Conservation (phyloP, 148 eudicot genomes). For the Rhododendron kiyosumense region DNA sequence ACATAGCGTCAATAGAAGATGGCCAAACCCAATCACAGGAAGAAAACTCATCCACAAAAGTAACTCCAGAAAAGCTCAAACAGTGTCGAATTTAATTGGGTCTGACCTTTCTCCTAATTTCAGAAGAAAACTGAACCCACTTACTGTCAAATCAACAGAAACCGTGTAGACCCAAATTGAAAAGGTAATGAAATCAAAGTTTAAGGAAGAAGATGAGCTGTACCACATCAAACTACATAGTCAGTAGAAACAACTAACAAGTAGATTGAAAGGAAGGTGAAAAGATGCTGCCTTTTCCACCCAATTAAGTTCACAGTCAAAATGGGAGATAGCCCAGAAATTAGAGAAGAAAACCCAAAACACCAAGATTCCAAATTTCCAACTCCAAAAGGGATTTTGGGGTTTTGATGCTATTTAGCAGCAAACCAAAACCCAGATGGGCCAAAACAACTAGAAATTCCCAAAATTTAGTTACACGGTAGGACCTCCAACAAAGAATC, state of each 20-base stretch:
- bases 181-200: slow-evolving; percentile 15
- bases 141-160: slow-evolving; percentile 31
- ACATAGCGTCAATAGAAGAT: slow-evolving; percentile 56
- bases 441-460: slow-evolving; percentile 19
- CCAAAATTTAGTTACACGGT: not conserved
- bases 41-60: slow-evolving; percentile 64
- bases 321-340: slow-evolving; percentile 15
- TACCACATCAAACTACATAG: not conserved
- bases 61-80: slow-evolving; percentile 15
- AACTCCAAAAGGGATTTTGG: slow-evolving; percentile 22
- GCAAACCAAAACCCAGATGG: slow-evolving; percentile 40
- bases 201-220: slow-evolving; percentile 12
- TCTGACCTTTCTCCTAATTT: slow-evolving; percentile 6
- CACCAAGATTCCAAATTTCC: slow-evolving; percentile 32
- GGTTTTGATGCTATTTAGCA: slow-evolving; percentile 16
- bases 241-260: not conserved
- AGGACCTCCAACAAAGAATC: not conserved
- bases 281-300: slow-evolving; percentile 35
- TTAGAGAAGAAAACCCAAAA: slow-evolving; percentile 28
- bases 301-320: slow-evolving; percentile 18
- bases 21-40: slow-evolving; percentile 66
- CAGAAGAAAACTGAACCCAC: not conserved
- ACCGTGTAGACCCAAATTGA: slow-evolving; percentile 7
- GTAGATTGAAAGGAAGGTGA: slow-evolving; percentile 17
- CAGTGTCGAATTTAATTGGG: slow-evolving; percentile 11